A percentile compares a stretch with the other conserved stretches of the same genome.
These are phyloP conservation scores for Stropharia rugosoannulata DNA, from an alignment of 768 basidiomycete species.

Conservation along the genomic window DNA sequence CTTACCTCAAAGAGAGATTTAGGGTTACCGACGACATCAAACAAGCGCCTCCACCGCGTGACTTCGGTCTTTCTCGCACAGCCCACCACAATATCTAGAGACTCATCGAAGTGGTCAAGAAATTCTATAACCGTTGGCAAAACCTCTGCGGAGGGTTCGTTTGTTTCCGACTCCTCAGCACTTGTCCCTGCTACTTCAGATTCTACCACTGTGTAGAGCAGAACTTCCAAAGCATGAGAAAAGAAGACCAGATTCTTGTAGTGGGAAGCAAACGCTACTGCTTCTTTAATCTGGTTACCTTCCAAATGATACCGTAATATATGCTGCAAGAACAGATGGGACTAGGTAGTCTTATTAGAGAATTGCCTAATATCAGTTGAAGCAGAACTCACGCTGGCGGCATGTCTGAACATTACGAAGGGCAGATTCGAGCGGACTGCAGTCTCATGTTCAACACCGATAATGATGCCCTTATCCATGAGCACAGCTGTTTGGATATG, in stretches of 20 bases:
- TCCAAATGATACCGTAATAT: conserved; percentile 83
- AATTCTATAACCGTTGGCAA: conserved; percentile 81
- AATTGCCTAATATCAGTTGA: conserved; percentile 1
- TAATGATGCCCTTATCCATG: conserved; percentile 99
- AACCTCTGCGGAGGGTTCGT: conserved; percentile 32
- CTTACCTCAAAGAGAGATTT: conserved; percentile 86
- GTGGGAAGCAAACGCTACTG: conserved; percentile 81
- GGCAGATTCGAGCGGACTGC: conserved; percentile 73
- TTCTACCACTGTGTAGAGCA: conserved; percentile 91
- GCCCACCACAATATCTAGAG: conserved; percentile 90
- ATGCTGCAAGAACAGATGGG: conserved; percentile 92
- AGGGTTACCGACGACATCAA: conserved; percentile 89
- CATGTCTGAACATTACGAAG: conserved; percentile 89
- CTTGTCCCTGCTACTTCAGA: conserved; percentile 55
- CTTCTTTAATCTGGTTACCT: conserved; percentile 62
- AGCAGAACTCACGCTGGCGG: conserved; percentile 69
- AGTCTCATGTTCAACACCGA: conserved; percentile 90
- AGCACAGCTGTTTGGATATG: conserved; percentile 66
- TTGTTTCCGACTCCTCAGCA: conserved; percentile 24
- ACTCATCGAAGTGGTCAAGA: conserved; percentile 90
- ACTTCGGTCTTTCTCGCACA: conserved; percentile 97
- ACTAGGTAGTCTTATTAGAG: conserved; percentile 42
- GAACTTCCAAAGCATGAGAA: conserved; percentile 89
- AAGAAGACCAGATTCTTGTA: conserved; percentile 92
- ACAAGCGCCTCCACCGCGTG: conserved; percentile 85